Conservation (phyloP, 2,329 filamentous ascomycete genomes). For the Phialophora macrospora region DNA sequence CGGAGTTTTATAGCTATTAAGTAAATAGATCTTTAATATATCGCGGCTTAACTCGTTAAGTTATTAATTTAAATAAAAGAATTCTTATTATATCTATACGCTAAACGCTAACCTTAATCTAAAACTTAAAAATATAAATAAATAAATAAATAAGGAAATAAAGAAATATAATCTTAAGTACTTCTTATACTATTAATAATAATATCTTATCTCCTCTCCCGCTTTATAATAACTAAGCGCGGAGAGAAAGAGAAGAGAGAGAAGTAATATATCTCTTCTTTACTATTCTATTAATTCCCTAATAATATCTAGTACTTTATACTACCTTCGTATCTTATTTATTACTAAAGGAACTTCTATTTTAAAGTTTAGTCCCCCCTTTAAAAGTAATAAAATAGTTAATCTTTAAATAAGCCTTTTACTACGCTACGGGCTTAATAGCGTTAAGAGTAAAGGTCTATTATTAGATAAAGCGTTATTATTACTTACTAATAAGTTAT, state of each 20-base stretch:
- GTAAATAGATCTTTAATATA: too few species aligned
- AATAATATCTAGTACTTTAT: background rate
- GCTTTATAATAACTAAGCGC: conserved; percentile 8
- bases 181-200: background rate
- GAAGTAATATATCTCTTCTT: too few species aligned
- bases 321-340: background rate
- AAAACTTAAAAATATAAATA: too few species aligned
- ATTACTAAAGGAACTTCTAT: background rate
- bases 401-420: background rate
- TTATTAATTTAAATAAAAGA: too few species aligned
- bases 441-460: too few species aligned
- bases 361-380: background rate
- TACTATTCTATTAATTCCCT: background rate
- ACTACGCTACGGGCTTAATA: background rate
- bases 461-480: too few species aligned
- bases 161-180: background rate
- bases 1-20: too few species aligned
- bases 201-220: background rate
- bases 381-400: background rate
- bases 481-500: too few species aligned
- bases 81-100: background rate
- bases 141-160: too few species aligned
- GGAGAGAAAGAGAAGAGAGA: background rate
- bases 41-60: too few species aligned
- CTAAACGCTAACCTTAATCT: conserved; percentile 3